Percentiles rank a stretch among this genome's conserved stretches.
Evolutionary conservation across 306 rosid genomes (phyloP).

Genomic region (Vigna angularis): DNA sequence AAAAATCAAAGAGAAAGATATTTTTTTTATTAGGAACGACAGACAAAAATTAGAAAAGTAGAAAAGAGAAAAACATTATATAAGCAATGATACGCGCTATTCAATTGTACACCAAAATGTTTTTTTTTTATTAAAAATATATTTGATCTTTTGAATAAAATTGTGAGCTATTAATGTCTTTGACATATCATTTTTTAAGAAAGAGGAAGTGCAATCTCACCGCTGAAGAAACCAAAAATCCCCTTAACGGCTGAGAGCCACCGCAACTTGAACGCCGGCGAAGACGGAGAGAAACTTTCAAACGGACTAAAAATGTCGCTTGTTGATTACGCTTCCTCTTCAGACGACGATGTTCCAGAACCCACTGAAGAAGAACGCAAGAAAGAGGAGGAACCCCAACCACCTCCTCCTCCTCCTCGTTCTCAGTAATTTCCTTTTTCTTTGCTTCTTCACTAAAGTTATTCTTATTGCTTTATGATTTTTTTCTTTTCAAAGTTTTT

Average conservation of each 20-base stretch:
- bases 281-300: slow-evolving; percentile 5
- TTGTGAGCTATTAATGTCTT: too few species aligned
- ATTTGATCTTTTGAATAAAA: too few species aligned
- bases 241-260: not conserved
- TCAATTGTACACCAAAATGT: too few species aligned
- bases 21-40: too few species aligned
- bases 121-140: too few species aligned
- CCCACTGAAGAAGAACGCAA: slow-evolving; percentile 45
- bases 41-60: too few species aligned
- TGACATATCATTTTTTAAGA: too few species aligned
- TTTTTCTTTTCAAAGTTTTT: not conserved
- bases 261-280: slow-evolving; percentile 1
- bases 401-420: slow-evolving; percentile 27
- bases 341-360: slow-evolving; percentile 77
- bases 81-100: too few species aligned
- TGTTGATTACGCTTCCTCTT: slow-evolving; percentile 92
- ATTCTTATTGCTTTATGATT: not conserved
- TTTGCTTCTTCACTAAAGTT: not conserved
- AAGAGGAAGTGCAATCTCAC: too few species aligned
- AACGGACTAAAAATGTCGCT: slow-evolving; percentile 63
- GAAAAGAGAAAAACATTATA: too few species aligned
- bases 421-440: slow-evolving; percentile 49
- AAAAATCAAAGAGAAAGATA: too few species aligned
- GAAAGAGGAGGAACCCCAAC: slow-evolving; percentile 44
- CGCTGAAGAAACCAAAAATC: not conserved